These are phyloP conservation scores for Hyaloscypha bicolor DNA, from an alignment of 495 filamentous ascomycete species.

Conservation along the genomic window DNA sequence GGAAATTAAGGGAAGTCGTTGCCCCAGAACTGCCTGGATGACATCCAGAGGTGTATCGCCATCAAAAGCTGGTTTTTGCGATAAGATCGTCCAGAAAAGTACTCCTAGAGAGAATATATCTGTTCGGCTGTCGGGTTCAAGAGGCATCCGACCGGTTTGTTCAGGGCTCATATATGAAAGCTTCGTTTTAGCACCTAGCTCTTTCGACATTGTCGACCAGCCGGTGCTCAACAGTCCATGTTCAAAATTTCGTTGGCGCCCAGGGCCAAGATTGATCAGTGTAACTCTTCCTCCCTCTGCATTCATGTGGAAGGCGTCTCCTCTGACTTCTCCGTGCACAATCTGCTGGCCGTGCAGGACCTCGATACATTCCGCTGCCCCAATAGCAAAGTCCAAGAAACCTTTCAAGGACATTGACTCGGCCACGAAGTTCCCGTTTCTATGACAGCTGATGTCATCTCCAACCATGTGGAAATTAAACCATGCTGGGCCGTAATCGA, in stretches of 20 bases:
- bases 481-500: conserved; percentile 67
- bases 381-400: conserved; percentile 88
- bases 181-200: conserved; percentile 79
- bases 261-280: conserved; percentile 80
- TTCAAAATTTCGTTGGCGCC: conserved; percentile 74
- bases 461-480: conserved; percentile 15
- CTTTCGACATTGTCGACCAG: conserved; percentile 76
- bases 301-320: conserved; percentile 85
- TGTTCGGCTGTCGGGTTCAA: conserved; percentile 83
- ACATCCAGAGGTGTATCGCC: conserved; percentile 80
- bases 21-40: conserved; percentile 79
- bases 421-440: conserved; percentile 33
- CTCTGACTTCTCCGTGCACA: conserved; percentile 83
- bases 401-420: conserved; percentile 65
- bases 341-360: conserved; percentile 80
- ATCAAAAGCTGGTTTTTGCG: conserved; percentile 73
- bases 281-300: conserved; percentile 67
- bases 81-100: conserved; percentile 81
- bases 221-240: conserved; percentile 80
- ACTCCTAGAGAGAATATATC: conserved; percentile 88
- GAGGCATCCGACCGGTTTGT: conserved; percentile 86
- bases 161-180: conserved; percentile 86
- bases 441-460: conserved; percentile 3
- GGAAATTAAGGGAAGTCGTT: conserved; percentile 72
- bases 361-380: conserved; percentile 80